Conservation (phyloP, 2,329 filamentous ascomycete genomes). For the Aspergillus aculeatinus region DNA sequence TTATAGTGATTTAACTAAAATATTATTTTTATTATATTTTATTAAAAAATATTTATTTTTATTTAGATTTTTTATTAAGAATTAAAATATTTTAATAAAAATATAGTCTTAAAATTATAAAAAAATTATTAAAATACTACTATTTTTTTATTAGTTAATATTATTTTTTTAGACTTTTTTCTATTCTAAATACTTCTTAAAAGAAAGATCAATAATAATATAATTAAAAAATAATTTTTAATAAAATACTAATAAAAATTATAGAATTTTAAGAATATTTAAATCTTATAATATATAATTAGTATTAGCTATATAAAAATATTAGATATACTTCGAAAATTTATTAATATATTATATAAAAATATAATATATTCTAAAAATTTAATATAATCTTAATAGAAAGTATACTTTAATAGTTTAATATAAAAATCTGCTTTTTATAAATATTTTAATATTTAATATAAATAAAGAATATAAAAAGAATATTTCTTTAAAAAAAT, state of each 20-base stretch:
- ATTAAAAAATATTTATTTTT: not conserved
- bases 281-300: not conserved
- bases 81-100: not conserved
- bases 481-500: not conserved
- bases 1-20: too few relatives aligned
- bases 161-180: too few relatives aligned
- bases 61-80: not conserved
- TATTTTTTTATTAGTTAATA: too few relatives aligned
- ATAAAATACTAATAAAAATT: not conserved
- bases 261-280: not conserved
- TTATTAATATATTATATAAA: not conserved
- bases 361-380: too few relatives aligned
- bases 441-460: not conserved
- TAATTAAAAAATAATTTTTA: not conserved
- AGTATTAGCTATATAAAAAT: not conserved
- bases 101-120: not conserved
- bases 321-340: not conserved
- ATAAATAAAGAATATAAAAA: not conserved
- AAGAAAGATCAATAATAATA: not conserved
- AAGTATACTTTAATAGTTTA: not conserved
- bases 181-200: not conserved
- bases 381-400: not conserved
- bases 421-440: not conserved
- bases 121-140: too few relatives aligned
- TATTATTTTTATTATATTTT: too few relatives aligned